Base-by-base conservation (phyloP, 345 rosid genomes). In the Rhodamnia argentea region DNA sequence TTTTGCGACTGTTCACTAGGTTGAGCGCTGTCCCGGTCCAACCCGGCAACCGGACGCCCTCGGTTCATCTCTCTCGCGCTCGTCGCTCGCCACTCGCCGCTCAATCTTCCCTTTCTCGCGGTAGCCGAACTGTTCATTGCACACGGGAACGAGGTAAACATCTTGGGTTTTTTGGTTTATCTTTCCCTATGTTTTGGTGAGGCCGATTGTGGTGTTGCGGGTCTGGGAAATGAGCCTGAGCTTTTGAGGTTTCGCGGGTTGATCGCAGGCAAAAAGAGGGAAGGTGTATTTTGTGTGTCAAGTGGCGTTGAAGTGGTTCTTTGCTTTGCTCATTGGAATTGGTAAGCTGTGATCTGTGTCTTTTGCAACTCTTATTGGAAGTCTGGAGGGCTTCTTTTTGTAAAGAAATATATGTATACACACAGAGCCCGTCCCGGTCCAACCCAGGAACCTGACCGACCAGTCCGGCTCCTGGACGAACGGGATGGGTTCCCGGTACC, bases 281-380 rank as follows among this genome's bases (percentile, higher is more conserved):
- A 95, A 85, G 94, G 92, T 97, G 32, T 93, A 84, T 86, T 93
- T 95, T 59, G 92, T 94, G 83, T 96, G 93, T 89, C 91, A 90
- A 87, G 96, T 94, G 83, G 94, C 64, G 13, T 96, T 96, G 57
- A 96, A 94, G 89, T 96, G 99, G 99, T 94, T 94, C 92, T 94
- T 96, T 87, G 93, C 98, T 85, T 91, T 95, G 90, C 95, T 96
- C 54, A 95, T 95, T 82, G 98, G 98, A 90, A 92, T 95, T 87
- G 96, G 98, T 96, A 87, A 85, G 90, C 87, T 88, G 55, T 53
- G 29, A 15, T 81, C 24, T 50, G 18, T 18, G 23, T 10, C 5
- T 47, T 18, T 29, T 50, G 55, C n/a, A 6, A 51, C 26, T 75
- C 52, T 16, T 42, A 42, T 42, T 42, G 52, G 32, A 18, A 52